A percentile compares a stretch with the other conserved stretches of the same genome.
phyloP scores from a whole-genome alignment of 129 eudicot genomes.

The Pulicaria dysenterica region DNA sequence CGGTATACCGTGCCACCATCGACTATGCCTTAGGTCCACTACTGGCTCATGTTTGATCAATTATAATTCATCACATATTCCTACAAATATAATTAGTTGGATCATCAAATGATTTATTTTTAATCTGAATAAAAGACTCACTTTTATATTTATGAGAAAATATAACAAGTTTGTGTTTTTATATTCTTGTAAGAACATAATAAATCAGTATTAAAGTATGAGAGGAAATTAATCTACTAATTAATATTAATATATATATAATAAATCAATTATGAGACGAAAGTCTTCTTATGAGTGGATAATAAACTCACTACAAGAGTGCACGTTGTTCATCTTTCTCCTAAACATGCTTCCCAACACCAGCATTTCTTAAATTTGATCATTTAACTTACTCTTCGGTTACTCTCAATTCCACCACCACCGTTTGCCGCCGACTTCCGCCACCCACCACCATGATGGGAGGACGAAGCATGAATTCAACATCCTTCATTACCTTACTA shows the following conservation, averaged over 20 bases:
- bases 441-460: slow-evolving; percentile 6
- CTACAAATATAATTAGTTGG: too few relatives aligned
- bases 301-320: slow-evolving; percentile 28
- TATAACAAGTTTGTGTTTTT: too few relatives aligned
- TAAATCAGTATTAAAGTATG: too few relatives aligned
- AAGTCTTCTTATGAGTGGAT: slow-evolving; percentile 25
- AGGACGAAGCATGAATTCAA: slow-evolving; percentile 15
- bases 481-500: slow-evolving; percentile 6
- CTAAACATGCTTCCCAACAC: slow-evolving; percentile 40
- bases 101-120: too few relatives aligned
- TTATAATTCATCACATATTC: too few relatives aligned
- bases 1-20: too few relatives aligned
- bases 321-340: slow-evolving; percentile 37
- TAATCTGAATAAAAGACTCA: too few relatives aligned
- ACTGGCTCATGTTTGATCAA: too few relatives aligned
- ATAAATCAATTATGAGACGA: slow-evolving; percentile 19
- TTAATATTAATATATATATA: background rate
- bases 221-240: background rate
- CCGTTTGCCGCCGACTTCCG: background rate
- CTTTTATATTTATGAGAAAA: too few relatives aligned
- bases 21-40: too few relatives aligned
- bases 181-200: too few relatives aligned
- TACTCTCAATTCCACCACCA: slow-evolving; percentile 13
- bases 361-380: slow-evolving; percentile 21
- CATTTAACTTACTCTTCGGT: background rate